A percentile compares a stretch with the other conserved stretches of the same genome.
phyloP scores from a whole-genome alignment of 176 grass and related monocot genomes.

The Alopecurus myosuroides region DNA sequence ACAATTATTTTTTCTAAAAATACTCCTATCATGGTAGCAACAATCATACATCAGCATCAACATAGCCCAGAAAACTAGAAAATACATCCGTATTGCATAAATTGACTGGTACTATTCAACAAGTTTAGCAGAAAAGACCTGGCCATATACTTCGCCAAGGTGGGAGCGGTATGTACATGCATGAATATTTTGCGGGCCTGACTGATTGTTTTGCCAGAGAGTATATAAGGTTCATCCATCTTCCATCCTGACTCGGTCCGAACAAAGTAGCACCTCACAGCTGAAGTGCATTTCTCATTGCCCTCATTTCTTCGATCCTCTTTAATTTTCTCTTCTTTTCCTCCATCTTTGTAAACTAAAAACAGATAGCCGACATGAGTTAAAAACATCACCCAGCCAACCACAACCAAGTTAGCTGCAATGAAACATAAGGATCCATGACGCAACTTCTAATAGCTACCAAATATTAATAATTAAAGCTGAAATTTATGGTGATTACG shows the following conservation, averaged over 20 bases:
- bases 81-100: background rate
- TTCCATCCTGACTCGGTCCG: slow-evolving; percentile 63
- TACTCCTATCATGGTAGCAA: background rate
- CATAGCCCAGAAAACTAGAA: background rate
- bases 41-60: slow-evolving; percentile 1
- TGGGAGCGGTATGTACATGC: slow-evolving; percentile 58
- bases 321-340: slow-evolving; percentile 59
- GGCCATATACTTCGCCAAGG: slow-evolving; percentile 58
- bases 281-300: slow-evolving; percentile 43
- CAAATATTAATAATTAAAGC: background rate
- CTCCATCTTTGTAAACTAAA: slow-evolving; percentile 82
- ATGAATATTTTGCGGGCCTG: slow-evolving; percentile 66
- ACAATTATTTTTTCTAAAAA: background rate
- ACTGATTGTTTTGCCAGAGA: slow-evolving; percentile 32
- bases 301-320: slow-evolving; percentile 27
- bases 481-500: background rate
- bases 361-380: background rate
- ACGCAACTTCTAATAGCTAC: background rate
- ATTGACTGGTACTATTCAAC: background rate
- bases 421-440: background rate
- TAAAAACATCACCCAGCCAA: background rate
- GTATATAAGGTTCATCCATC: slow-evolving; percentile 36
- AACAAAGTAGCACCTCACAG: slow-evolving; percentile 80
- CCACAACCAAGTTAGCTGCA: background rate
- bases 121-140: slow-evolving; percentile 38